Conservation (phyloP, 768 basidiomycete genomes). For the Naematelia encephala region DNA sequence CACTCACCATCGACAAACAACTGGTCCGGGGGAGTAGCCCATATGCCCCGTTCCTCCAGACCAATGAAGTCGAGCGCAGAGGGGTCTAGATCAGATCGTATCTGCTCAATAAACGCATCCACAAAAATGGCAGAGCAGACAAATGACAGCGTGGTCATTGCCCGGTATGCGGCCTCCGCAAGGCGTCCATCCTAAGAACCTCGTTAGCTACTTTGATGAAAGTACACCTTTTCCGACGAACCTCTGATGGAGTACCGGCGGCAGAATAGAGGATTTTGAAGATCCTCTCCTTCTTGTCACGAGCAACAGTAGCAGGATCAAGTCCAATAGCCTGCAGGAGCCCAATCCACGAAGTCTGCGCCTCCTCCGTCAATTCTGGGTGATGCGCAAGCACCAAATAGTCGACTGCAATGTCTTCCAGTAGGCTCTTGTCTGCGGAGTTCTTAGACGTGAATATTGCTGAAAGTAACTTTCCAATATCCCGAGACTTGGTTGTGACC, state of each 20-base stretch:
- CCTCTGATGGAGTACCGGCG: conserved; percentile 29
- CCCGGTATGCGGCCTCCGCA: conserved; percentile 64
- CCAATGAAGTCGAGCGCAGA: conserved; percentile 62
- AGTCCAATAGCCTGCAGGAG: conserved; percentile 65
- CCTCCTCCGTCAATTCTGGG: conserved; percentile 53
- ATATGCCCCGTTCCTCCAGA: conserved; percentile 73
- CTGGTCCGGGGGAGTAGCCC: conserved; percentile 78
- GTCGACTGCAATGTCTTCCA: conserved; percentile 55
- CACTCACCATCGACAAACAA: conserved; percentile 73
- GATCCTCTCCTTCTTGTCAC: conserved; percentile 34
- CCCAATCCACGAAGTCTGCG: conserved; percentile 75
- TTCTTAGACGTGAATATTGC: conserved; percentile 17
- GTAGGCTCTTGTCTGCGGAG: conserved; percentile 15
- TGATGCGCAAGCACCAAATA: conserved; percentile 73
- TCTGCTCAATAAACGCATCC: conserved; percentile 66
- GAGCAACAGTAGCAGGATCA: conserved; percentile 66
- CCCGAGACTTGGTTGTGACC: conserved; percentile 55
- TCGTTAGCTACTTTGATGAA: no score
- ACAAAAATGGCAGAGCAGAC: conserved; percentile 69
- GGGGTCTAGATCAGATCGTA: conserved; percentile 65
- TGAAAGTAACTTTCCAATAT: conserved; percentile 35
- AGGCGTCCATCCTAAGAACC: conserved; percentile 28
- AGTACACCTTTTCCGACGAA: no score
- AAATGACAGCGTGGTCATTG: conserved; percentile 73
- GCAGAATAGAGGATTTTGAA: conserved; percentile 26